Percentiles rank a stretch among this genome's conserved stretches.
These are phyloP conservation scores for Nigrospora osmanthi DNA, from an alignment of 2,329 filamentous ascomycete species.

Conservation along the genomic window DNA sequence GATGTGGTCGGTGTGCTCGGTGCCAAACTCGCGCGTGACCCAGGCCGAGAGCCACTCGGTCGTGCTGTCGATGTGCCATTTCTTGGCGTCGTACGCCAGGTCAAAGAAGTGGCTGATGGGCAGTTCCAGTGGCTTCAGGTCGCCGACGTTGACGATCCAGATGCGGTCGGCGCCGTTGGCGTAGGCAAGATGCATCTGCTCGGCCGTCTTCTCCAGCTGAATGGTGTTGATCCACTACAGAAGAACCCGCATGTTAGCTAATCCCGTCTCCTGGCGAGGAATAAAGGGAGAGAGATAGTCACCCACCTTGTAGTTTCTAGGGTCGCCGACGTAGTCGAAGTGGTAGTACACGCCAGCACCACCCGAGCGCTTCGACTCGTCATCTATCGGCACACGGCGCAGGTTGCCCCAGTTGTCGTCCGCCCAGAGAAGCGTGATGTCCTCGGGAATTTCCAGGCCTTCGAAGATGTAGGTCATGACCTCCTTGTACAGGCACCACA, in stretches of 20 bases:
- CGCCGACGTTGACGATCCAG: constrained; percentile 59
- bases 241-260: too few relatives aligned
- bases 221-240: constrained; percentile 55
- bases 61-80: constrained; percentile 48
- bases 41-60: constrained; percentile 48
- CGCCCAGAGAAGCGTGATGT: constrained; percentile 54
- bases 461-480: constrained; percentile 62
- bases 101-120: constrained; percentile 62
- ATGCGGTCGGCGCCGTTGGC: constrained; percentile 48
- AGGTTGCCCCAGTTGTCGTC: constrained; percentile 59
- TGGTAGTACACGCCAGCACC: constrained; percentile 54
- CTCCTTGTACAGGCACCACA: constrained; percentile 71
- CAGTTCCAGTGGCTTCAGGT: constrained; percentile 55
- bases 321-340: constrained; percentile 48
- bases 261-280: too few relatives aligned
- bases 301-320: constrained; percentile 41
- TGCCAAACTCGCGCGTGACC: constrained; percentile 50
- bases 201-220: constrained; percentile 55
- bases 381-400: constrained; percentile 44
- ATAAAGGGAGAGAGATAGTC: too few relatives aligned
- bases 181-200: constrained; percentile 57
- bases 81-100: constrained; percentile 55
- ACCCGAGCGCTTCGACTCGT: constrained; percentile 44
- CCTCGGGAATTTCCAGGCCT: constrained; percentile 51
- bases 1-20: constrained; percentile 36